Conservation (phyloP, 2,329 filamentous ascomycete species). For the Alternaria burnsii region DNA sequence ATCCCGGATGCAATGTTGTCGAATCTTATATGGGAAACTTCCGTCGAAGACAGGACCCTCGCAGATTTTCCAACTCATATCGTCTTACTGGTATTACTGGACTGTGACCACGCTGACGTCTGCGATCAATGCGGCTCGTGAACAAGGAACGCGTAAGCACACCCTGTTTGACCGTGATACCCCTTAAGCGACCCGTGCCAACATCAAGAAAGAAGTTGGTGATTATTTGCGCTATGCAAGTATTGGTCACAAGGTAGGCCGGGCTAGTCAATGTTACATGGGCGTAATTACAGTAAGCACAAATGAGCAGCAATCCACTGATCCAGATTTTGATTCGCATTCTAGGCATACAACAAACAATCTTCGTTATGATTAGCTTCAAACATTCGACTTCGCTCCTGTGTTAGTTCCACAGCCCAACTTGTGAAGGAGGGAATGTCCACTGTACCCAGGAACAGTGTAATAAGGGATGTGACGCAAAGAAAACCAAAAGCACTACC, state of each 20-base stretch:
- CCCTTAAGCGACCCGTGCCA: background rate
- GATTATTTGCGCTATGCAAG: background rate
- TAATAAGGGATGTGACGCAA: too few species aligned
- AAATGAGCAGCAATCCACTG: background rate
- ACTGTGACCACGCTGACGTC: background rate
- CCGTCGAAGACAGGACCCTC: too few species aligned
- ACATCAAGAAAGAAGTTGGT: background rate
- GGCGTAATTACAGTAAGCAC: conserved; percentile 1
- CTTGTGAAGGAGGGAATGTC: too few species aligned
- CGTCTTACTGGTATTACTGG: background rate
- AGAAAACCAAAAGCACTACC: too few species aligned
- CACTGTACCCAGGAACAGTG: too few species aligned
- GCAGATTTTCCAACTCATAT: background rate
- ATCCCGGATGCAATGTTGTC: too few species aligned
- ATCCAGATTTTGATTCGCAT: too few species aligned
- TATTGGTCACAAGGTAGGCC: background rate
- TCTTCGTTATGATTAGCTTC: too few species aligned
- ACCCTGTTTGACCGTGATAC: background rate
- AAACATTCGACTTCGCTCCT: too few species aligned
- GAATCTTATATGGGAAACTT: too few species aligned
- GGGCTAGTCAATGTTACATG: background rate
- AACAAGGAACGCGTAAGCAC: background rate
- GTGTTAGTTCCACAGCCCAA: too few species aligned
- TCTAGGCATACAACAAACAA: too few species aligned
- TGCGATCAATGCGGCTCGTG: background rate